Conservation (phyloP, 2,329 filamentous ascomycete genomes). For the Pseudogymnoascus sp. region DNA sequence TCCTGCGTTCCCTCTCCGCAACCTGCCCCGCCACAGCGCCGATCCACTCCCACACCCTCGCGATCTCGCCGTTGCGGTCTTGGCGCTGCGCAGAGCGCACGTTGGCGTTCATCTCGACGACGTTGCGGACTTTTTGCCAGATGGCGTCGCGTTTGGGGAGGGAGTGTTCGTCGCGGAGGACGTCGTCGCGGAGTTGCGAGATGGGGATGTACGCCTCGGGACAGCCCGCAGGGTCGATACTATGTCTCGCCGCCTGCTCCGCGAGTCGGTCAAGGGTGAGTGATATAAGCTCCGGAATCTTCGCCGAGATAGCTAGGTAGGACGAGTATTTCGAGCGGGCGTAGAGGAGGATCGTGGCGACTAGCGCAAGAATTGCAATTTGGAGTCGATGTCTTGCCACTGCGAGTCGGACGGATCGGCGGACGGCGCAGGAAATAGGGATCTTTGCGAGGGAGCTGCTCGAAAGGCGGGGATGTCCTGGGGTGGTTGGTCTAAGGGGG, state of each 20-base stretch:
- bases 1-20: slow-evolving; percentile 35
- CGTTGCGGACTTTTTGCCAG: slow-evolving; percentile 73
- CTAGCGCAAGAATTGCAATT: slow-evolving; percentile 58
- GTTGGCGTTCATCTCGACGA: slow-evolving; percentile 92
- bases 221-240: slow-evolving; percentile 49
- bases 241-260: slow-evolving; percentile 74
- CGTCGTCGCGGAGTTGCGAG: slow-evolving; percentile 83
- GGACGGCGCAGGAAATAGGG: slow-evolving; percentile 75
- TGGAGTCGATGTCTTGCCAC: slow-evolving; percentile 81
- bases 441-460: slow-evolving; percentile 87
- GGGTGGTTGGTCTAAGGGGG: slow-evolving; percentile 62
- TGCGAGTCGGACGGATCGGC: slow-evolving; percentile 68
- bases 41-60: slow-evolving; percentile 63
- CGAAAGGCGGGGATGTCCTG: slow-evolving; percentile 59
- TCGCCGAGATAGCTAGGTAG: slow-evolving; percentile 56
- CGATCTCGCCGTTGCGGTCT: slow-evolving; percentile 56
- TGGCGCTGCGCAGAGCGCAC: slow-evolving; percentile 68
- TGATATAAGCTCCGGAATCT: slow-evolving; percentile 75
- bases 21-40: slow-evolving; percentile 41
- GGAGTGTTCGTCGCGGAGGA: slow-evolving; percentile 73
- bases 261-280: slow-evolving; percentile 78
- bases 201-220: slow-evolving; percentile 77
- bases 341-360: slow-evolving; percentile 49
- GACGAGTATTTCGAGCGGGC: slow-evolving; percentile 54
- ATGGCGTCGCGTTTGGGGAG: slow-evolving; percentile 68